Base-by-base conservation (phyloP, 345 rosid species). In the Nephelium lappaceum region DNA sequence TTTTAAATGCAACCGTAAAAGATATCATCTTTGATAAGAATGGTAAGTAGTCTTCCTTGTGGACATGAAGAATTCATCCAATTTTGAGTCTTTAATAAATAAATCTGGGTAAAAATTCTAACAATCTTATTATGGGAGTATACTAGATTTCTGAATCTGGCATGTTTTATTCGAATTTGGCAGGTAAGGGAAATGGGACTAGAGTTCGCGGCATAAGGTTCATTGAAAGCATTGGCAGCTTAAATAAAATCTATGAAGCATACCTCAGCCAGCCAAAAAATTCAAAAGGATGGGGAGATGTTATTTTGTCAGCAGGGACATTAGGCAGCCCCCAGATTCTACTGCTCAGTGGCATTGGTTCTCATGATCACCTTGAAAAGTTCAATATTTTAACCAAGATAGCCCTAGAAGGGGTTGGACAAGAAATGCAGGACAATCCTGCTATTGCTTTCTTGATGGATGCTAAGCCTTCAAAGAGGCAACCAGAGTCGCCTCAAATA, bases 291-390 rank as follows among this genome's bases (percentile, higher is more conserved):
- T 23, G 11, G 14, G 93, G 93, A 0, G 95, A 89, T 47, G 91
- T 89, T 14, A 51, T 51, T 11, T 51, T 51, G 57, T 51, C 57
- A 51, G 15, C 57, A 51, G 51, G 51, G 12, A 86, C 94, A 72
- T 49, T 90, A 74, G 92, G 93, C 39, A 91, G 95, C 68, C 95
- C 95, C 0, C 93, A 90, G 39, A 84, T 92, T 75, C 89, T 92
- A 5, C 71, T 91, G 79, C 78, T 89, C 25, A 92, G 93, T 38
- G 93, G 94, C 27, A 87, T 91, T 10, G 97, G 95, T 69, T 93
- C 92, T 1, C 75, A 65, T 5, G 76, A 80, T 31, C 91, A 89
- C 74, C 86, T 92, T 0, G 67, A 79, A 11, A 82, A 77, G 76
- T 75, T 89, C 67, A 72, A 81, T 71, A 89, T 91, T 79, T 82